These are phyloP conservation scores for Lizanozyma gosingica DNA, from an alignment of 1,139 yeast genomes.

Conservation along the genomic window DNA sequence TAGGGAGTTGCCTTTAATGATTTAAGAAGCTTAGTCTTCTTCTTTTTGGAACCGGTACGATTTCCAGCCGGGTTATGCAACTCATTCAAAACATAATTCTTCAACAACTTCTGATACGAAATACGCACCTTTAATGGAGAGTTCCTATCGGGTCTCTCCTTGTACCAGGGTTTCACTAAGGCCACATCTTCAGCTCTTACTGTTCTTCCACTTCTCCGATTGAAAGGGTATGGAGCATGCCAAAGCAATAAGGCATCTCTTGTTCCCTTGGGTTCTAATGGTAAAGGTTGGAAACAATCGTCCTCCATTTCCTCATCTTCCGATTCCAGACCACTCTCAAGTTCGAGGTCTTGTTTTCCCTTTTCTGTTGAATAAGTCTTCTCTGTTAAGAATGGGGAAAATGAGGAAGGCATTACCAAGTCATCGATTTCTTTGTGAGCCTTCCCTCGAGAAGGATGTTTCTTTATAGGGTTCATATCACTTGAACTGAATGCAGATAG, in stretches of 20 bases:
- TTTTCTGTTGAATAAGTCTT: background rate
- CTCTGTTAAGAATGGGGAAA: background rate
- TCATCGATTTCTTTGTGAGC: background rate
- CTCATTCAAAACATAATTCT: constrained; percentile 64
- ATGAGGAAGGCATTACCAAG: background rate
- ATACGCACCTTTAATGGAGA: constrained; percentile 70
- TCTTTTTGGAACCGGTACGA: constrained; percentile 7
- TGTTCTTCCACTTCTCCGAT: constrained; percentile 59
- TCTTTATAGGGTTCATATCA: background rate
- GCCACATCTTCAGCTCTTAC: constrained; percentile 89
- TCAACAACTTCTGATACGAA: constrained; percentile 81
- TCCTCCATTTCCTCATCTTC: constrained; percentile 32
- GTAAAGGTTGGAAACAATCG: constrained; percentile 13
- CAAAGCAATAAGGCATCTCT: constrained; percentile 55
- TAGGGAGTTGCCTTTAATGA: constrained; percentile 71
- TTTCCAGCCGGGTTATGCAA: constrained; percentile 36
- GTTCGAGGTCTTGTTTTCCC: too few relatives aligned
- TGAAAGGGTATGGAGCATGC: constrained; percentile 83
- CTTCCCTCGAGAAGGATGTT: background rate
- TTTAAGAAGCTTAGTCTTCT: constrained; percentile 46
- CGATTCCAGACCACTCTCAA: constrained; percentile 5
- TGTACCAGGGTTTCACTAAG: constrained; percentile 73
- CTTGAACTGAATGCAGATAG: constrained; percentile 38
- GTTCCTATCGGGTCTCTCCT: constrained; percentile 52
- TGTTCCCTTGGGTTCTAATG: constrained; percentile 32